phyloP scores from a whole-genome alignment of 1,284 basidiomycete species.

The Cerrena zonata region DNA sequence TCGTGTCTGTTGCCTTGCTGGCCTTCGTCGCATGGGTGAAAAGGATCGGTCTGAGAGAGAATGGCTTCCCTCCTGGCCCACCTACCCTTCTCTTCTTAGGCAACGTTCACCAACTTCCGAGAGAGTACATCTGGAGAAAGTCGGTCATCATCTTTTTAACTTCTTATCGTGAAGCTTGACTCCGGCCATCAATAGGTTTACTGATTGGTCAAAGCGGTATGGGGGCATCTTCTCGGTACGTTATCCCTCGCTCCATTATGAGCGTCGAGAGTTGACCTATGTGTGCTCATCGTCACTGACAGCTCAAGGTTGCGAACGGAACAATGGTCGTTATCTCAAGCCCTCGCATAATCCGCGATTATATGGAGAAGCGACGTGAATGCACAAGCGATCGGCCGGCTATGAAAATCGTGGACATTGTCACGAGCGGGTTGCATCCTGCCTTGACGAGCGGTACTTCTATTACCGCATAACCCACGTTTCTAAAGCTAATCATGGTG shows the following conservation, averaged over 20 bases:
- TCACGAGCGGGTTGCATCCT: conserved; percentile 4
- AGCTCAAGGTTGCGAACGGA: conserved; percentile 22
- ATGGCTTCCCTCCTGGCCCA: background rate
- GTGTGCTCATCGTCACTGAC: background rate
- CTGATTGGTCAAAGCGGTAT: conserved; percentile 3
- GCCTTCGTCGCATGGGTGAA: background rate
- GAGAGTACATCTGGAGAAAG: too few species aligned
- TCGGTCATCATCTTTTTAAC: too few species aligned
- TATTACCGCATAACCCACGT: background rate
- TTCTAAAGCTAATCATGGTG: background rate
- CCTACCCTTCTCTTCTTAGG: background rate
- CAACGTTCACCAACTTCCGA: background rate
- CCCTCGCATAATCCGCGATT: conserved; percentile 20
- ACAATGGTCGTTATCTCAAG: conserved; percentile 23
- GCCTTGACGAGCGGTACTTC: conserved; percentile 5
- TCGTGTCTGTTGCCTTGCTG: background rate
- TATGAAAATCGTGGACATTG: background rate
- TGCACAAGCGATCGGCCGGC: conserved; percentile 10
- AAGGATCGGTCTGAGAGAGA: conserved; percentile 2
- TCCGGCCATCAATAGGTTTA: conserved; percentile 3
- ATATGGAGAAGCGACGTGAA: conserved; percentile 21
- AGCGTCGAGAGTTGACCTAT: background rate
- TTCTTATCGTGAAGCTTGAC: too few species aligned
- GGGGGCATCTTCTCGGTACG: conserved; percentile 7
- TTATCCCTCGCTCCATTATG: background rate